Base-by-base conservation (phyloP, 23 red algal genomes). In the Cyanidiococcus yangmingshanensis region DNA sequence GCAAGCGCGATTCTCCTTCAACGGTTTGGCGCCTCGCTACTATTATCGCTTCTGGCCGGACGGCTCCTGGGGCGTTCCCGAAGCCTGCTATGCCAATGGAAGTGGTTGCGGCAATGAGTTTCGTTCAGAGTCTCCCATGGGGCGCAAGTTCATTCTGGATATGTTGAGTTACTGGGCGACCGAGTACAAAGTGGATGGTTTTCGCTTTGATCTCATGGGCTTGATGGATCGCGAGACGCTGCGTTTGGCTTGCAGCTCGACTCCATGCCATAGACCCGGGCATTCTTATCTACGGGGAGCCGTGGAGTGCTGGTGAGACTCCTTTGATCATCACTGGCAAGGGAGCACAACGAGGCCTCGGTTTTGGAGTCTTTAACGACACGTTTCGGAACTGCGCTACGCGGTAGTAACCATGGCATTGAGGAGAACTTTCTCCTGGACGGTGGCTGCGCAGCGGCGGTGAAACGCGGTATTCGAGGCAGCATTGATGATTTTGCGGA, bases 41-140 rank as follows among this genome's bases (percentile, higher is more conserved):
- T 90, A 90, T 37, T 88, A 91, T 50, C 87, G 88, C 36, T 54
- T 54, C 45, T 54, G 45, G 45, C 45, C 45, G 45, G 45, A 54
- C 45, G 45, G 45, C 45, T 88, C 82, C 18, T 93, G 90, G 39
- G 90, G 80, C 31, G 87, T 86, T 40, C 50, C 76, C 30, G 75
- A 77, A 37, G 92, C 84, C 37, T 81, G 85, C 25, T 96, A 90
- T 75, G 90, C 92, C 25, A 96, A 96, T 41, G 80, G 84, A 40
- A 87, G 82, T 34, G 92, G 92, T 37, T 96, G 92, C 63, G 92
- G 92, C 37, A 96, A 96, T 85, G 85, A 87, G 40, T 83, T 96
- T 57, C 79, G 85, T 18, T 79, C 77, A 37, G 85, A 96, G 40
- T 81, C 84, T 38, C 92, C 92, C 1, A 85, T 96, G 88, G 92